Conservation (phyloP, 345 rosid genomes). For the Gossypium turneri region DNA sequence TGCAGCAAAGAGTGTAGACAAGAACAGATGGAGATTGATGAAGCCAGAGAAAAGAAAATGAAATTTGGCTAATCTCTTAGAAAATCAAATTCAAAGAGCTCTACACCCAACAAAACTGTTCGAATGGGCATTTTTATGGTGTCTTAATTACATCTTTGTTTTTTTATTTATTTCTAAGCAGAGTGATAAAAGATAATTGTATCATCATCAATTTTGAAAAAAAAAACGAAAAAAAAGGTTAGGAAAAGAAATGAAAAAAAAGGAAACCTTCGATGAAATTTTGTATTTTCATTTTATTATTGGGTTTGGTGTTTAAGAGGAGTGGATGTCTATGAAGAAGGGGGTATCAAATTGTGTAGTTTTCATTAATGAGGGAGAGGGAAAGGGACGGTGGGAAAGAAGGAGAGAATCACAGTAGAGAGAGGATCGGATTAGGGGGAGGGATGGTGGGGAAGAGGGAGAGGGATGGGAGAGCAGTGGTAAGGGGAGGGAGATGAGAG, state of each 20-base stretch:
- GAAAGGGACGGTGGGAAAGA: too few species aligned
- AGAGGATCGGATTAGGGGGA: too few species aligned
- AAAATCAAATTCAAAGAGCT: slow-evolving; percentile 37
- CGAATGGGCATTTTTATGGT: slow-evolving; percentile 49
- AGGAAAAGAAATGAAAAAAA: background rate
- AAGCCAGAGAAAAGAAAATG: slow-evolving; percentile 43
- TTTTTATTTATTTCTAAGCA: background rate
- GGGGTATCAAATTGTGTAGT: background rate
- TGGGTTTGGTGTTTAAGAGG: background rate
- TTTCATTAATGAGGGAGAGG: background rate
- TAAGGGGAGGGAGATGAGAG: too few species aligned
- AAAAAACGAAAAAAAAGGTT: background rate
- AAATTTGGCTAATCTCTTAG: slow-evolving; percentile 50
- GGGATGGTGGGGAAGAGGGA: too few species aligned
- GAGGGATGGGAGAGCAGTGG: too few species aligned
- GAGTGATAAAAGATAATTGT: background rate
- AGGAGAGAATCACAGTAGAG: too few species aligned
- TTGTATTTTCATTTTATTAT: background rate
- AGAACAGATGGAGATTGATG: slow-evolving; percentile 74
- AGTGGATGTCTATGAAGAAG: background rate
- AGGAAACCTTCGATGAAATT: background rate
- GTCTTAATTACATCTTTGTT: slow-evolving; percentile 18
- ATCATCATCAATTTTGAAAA: background rate
- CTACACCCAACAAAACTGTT: slow-evolving; percentile 30
- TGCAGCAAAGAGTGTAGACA: slow-evolving; percentile 77